These are phyloP conservation scores for Neltuma alba DNA, from an alignment of 306 rosid genomes.

Conservation along the genomic window DNA sequence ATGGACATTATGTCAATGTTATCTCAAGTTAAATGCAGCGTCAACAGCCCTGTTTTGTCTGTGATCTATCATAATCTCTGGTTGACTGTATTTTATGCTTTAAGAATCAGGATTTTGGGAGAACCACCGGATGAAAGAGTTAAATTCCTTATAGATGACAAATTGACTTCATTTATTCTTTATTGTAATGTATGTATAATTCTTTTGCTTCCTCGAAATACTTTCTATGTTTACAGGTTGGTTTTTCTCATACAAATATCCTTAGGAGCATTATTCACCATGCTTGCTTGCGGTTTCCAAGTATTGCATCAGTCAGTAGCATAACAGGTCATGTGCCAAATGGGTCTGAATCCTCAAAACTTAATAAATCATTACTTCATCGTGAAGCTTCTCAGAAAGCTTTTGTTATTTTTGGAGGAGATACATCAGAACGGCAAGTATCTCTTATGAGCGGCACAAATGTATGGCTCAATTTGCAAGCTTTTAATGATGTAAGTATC, in stretches of 20 bases:
- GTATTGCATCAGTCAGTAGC: constrained; percentile 58
- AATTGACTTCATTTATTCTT: constrained; percentile 8
- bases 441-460: constrained; percentile 99
- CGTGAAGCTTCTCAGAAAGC: constrained; percentile 59
- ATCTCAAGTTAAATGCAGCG: constrained; percentile 9
- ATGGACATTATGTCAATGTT: constrained; percentile 9
- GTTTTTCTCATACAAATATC: constrained; percentile 91
- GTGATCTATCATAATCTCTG: constrained; percentile 8
- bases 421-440: constrained; percentile 97
- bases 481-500: constrained; percentile 82
- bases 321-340: constrained; percentile 48
- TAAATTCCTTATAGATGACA: constrained; percentile 22
- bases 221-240: constrained; percentile 65
- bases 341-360: constrained; percentile 44
- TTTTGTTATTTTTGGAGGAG: constrained; percentile 94
- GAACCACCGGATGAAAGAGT: too few relatives aligned
- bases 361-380: constrained; percentile 44
- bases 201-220: constrained; percentile 16
- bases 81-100: constrained; percentile 24
- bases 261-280: constrained; percentile 78
- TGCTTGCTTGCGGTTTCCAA: constrained; percentile 83
- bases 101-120: not conserved
- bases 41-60: not conserved
- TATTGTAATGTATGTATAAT: constrained; percentile 17
- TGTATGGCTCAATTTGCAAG: constrained; percentile 97